These are phyloP conservation scores for Eimeria brunetti DNA, from an alignment of 169 alveolate species.

Conservation along the genomic window DNA sequence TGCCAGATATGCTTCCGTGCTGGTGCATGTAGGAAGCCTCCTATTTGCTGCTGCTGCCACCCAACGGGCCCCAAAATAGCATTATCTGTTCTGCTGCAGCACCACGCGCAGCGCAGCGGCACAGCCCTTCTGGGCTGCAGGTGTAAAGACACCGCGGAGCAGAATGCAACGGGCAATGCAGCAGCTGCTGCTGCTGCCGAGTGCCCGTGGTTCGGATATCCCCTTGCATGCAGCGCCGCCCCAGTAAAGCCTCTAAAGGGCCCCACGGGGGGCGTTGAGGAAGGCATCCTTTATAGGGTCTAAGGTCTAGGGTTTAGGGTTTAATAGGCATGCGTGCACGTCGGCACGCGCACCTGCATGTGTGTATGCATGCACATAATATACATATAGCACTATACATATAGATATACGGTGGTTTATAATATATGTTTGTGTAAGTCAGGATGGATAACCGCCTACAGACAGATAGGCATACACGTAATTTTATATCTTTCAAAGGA, in stretches of 20 bases:
- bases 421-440: too few species aligned
- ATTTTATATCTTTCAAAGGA: neutral
- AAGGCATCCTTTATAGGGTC: neutral
- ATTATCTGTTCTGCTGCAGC: neutral
- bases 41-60: neutral
- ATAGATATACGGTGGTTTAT: too few species aligned
- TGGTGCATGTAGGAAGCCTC: neutral
- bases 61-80: neutral
- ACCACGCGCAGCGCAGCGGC: neutral
- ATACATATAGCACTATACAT: too few species aligned
- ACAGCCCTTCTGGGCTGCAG: neutral
- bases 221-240: neutral
- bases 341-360: neutral
- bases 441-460: neutral
- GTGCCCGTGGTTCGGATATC: neutral
- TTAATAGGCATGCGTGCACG: neutral
- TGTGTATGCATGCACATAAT: neutral
- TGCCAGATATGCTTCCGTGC: neutral
- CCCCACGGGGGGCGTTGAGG: neutral
- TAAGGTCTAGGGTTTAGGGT: neutral
- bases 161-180: neutral
- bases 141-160: slow-evolving; percentile 4
- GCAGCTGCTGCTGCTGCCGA: neutral
- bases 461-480: neutral
- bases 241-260: neutral